Evolutionary conservation across 345 rosid genomes (phyloP), one percentile per base, ranked within the genome.

Genomic region (Eucalyptus globulus): DNA sequence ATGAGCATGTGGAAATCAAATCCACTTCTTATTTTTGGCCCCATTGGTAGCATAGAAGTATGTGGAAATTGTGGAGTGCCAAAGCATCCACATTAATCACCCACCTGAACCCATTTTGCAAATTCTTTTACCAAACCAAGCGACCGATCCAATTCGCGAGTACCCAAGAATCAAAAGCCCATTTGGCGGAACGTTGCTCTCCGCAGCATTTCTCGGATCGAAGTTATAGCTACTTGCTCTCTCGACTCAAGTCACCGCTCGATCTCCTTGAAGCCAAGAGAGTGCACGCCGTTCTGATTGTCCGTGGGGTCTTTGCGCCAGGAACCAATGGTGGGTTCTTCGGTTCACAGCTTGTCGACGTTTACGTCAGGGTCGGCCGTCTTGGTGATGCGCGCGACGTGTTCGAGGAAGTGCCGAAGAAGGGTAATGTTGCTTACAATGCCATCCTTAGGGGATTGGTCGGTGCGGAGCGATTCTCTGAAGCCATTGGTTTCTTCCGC

Each of bases 341-440:
- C 22, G 93, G 91, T 87, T 91, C 93, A 13, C 92, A 91, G 89
- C 92, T 92, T 50, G 93, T 93, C 80, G 86, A 87, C 50, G 83
- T 90, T 34, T 93, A 91, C 37, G 92, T 86, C 16, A 24, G 65
- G 65, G 90, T 86, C 86, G 92, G 89, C 34, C 72, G 92, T 88
- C 88, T 92, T 5, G 90, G 51, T 6, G 89, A 91, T 50, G 93
- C 93, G 4, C 88, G 26, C 45, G 9, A 85, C 44, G 86, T 93
- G 90, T 92, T 93, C 51, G 91, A 91, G 65, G 89, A 58, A 43
- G 43, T 91, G 81, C 94, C 94, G 16, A 89, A 89, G 40, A 91
- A 86, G 87, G 88, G 67, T 88, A 92, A 89, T 58, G 86, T 93
- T 62, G 94, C 93, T 60, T 93, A 91, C 90, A 93, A 93, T 87